Base-by-base conservation (phyloP, 768 basidiomycete genomes). In the Phanerodontia chrysosporium region DNA sequence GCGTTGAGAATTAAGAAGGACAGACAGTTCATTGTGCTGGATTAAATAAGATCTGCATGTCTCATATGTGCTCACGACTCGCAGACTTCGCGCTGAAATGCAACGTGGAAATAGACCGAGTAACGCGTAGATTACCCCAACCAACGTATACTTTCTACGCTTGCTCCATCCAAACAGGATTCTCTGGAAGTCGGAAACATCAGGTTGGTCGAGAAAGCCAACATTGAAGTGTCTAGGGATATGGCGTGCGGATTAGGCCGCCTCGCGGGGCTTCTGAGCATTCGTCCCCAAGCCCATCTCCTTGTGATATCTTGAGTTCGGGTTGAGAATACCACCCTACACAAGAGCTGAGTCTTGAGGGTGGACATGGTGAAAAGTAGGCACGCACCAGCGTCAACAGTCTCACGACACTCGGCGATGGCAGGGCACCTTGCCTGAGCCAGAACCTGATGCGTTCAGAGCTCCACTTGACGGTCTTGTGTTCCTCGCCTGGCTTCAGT, bases 391-490 rank as follows among this genome's bases (percentile, higher is more conserved):
- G 76, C 69, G 89, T 85, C 67, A 98, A 73, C 63, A 98, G 67
- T 65, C 80, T 86, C 42, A 87, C 83, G 4, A 90, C 92, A 6
- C 87, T 79, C 67, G 86, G 85, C 46, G 84, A 89, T 0, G 96
- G 96, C 60, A 82, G 72, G 32, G 96, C 96, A 0, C 95, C 95
- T 18, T 88, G 83, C 32, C 80, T 80, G 39, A 98, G 72, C 96
- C 96, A 98, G 68, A 91, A 93, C 59, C 81, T 80, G 70, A 98
- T 92, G 69, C 96, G 84, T 65, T 91, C 87, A 25, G 88, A 86
- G 72, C 93, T 94, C 95, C 95, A 98, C 65, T 87, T 82, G 57
- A 98, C 78, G 32, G 82, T 85, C 74, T 95, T 96, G 64, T 83
- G 79, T 24, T 75, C 72, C 59, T 78, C 71, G 36, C 78, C 80